Percentiles rank a stretch among this genome's conserved stretches.
These are phyloP conservation scores for Spathaspora sp. DNA, from an alignment of 1,139 yeast species.

Conservation along the genomic window DNA sequence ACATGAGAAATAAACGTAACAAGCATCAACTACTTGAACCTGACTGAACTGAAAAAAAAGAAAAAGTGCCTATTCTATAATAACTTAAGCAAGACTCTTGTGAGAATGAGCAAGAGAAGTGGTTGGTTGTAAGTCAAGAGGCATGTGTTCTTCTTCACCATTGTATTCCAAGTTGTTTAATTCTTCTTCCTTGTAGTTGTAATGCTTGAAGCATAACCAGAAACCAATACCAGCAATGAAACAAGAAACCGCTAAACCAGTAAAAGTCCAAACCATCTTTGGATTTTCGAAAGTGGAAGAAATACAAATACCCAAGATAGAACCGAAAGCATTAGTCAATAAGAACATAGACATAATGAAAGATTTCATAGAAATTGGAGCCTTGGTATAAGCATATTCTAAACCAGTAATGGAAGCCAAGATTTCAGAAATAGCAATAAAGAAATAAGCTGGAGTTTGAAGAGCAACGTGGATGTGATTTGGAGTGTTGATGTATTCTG, in stretches of 20 bases:
- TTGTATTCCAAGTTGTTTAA: conserved; percentile 54
- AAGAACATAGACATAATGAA: conserved; percentile 64
- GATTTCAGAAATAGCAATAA: conserved; percentile 63
- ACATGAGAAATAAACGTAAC: background rate
- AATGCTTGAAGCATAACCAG: conserved; percentile 60
- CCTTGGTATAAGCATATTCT: conserved; percentile 70
- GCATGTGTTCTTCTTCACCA: conserved; percentile 17
- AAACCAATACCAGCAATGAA: conserved; percentile 59
- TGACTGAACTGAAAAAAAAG: background rate
- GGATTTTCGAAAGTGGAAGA: conserved; percentile 68
- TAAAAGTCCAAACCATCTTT: conserved; percentile 65
- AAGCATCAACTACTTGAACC: background rate
- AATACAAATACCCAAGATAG: conserved; percentile 72
- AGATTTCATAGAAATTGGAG: conserved; percentile 65
- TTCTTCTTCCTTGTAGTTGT: conserved; percentile 59
- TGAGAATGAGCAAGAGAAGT: conserved; percentile 18
- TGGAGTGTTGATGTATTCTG: conserved; percentile 34
- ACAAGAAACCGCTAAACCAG: conserved; percentile 61
- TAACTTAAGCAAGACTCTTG: conserved; percentile 13
- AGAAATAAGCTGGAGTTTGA: conserved; percentile 63
- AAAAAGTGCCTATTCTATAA: background rate
- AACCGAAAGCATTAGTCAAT: conserved; percentile 63
- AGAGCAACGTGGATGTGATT: conserved; percentile 60
- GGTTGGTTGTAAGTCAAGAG: conserved; percentile 20
- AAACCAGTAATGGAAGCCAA: conserved; percentile 67